Conservation (phyloP, 2,329 filamentous ascomycete species). For the Ceratocystis albifundus region DNA sequence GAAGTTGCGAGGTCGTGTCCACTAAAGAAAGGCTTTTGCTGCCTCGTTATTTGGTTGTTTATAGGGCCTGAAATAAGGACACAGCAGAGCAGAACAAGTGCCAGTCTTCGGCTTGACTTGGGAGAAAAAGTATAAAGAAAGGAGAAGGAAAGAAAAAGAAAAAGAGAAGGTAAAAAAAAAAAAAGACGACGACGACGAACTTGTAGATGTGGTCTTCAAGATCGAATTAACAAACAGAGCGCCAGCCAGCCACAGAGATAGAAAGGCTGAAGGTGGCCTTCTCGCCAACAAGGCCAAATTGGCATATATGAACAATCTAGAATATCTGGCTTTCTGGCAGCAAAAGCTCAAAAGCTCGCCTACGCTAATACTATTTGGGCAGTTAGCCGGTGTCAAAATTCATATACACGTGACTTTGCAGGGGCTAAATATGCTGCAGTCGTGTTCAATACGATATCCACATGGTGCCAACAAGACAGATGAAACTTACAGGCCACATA, state of each 20-base stretch:
- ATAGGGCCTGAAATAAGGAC: not conserved
- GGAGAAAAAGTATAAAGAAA: not conserved
- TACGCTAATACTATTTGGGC: not conserved
- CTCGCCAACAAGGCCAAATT: not conserved
- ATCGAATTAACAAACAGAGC: not conserved
- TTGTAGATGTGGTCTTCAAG: not conserved
- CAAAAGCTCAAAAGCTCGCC: not conserved
- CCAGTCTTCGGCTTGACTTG: too few relatives aligned
- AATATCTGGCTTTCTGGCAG: slow-evolving; percentile 21
- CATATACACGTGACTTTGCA: not conserved
- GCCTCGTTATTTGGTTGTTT: too few relatives aligned
- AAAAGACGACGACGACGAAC: not conserved
- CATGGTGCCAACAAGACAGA: not conserved
- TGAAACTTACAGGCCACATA: slow-evolving; percentile 7
- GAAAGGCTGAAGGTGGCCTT: slow-evolving; percentile 16
- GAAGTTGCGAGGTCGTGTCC: not conserved
- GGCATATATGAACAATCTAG: slow-evolving; percentile 12
- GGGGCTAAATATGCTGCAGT: not conserved
- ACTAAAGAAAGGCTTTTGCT: not conserved
- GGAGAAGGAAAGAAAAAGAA: slow-evolving; percentile 14
- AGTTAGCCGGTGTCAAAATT: not conserved
- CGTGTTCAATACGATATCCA: not conserved
- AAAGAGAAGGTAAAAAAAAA: too few relatives aligned
- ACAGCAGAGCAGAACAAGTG: too few relatives aligned
- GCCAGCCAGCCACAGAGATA: not conserved